Percentiles rank a stretch among this genome's conserved stretches.
Evolutionary conservation across 768 basidiomycete genomes (phyloP).

Genomic region (Russula brevipes): DNA sequence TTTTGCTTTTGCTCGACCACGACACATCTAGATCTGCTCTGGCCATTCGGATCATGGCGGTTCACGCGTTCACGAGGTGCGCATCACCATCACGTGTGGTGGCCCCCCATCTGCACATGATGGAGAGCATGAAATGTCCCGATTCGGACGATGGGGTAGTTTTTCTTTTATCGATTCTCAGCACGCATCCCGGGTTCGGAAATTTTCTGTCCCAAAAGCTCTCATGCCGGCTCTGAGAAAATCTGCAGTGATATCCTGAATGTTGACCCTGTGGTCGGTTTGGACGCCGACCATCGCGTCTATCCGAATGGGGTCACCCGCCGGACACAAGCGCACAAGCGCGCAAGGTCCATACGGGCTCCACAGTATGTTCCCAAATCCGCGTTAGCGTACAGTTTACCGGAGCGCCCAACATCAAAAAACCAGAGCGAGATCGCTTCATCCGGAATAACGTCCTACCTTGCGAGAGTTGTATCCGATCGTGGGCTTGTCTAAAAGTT

Average conservation of each 20-base stretch:
- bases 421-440: not conserved
- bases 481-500: constrained; percentile 1
- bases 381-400: not conserved
- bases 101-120: not conserved
- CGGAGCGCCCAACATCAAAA: not conserved
- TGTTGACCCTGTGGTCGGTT: too few relatives aligned
- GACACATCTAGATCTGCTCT: not conserved
- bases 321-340: not conserved
- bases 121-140: not conserved
- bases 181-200: not conserved
- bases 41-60: not conserved
- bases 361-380: not conserved
- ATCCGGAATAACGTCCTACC: not conserved
- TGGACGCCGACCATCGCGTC: too few relatives aligned
- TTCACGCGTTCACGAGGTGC: constrained; percentile 1
- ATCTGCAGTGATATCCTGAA: too few relatives aligned
- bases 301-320: not conserved
- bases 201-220: not conserved
- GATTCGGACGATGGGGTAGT: not conserved
- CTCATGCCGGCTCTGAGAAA: not conserved
- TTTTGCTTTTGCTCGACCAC: not conserved
- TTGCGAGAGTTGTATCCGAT: not conserved
- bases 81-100: constrained; percentile 1
- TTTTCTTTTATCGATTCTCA: not conserved
- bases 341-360: not conserved